phyloP scores from a whole-genome alignment of 2,329 filamentous ascomycete genomes.

The Cordyceps militaris region DNA sequence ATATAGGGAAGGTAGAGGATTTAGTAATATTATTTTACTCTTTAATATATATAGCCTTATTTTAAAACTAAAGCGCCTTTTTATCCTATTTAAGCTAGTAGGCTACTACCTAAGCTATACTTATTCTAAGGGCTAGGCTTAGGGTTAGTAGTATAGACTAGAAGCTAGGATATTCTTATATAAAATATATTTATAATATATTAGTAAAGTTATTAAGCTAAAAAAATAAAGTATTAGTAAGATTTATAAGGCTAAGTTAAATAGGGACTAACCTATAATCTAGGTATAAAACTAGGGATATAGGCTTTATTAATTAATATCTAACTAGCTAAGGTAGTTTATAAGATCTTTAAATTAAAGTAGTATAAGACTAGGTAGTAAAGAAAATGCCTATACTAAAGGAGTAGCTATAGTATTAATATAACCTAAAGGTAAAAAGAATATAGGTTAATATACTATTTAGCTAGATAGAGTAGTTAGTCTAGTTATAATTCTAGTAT shows the following conservation, averaged over 20 bases:
- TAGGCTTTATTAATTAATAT: not conserved
- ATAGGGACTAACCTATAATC: not conserved
- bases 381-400: not conserved
- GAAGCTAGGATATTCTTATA: no score
- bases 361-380: not conserved
- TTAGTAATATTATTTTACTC: no score
- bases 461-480: not conserved
- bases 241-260: not conserved
- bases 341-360: no score
- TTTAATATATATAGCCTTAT: no score
- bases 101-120: no score
- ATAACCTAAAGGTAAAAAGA: not conserved
- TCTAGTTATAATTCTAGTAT: no score
- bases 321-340: not conserved
- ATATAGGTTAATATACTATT: not conserved
- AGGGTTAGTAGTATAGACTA: no score
- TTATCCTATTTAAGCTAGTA: no score
- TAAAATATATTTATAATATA: not conserved
- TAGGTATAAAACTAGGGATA: not conserved
- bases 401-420: not conserved
- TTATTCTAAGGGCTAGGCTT: no score
- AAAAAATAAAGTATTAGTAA: not conserved
- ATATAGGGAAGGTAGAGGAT: no score
- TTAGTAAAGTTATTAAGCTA: no score
- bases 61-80: no score